Evolutionary conservation across 306 rosid genomes (phyloP).

Genomic region (Medicago lupulina): DNA sequence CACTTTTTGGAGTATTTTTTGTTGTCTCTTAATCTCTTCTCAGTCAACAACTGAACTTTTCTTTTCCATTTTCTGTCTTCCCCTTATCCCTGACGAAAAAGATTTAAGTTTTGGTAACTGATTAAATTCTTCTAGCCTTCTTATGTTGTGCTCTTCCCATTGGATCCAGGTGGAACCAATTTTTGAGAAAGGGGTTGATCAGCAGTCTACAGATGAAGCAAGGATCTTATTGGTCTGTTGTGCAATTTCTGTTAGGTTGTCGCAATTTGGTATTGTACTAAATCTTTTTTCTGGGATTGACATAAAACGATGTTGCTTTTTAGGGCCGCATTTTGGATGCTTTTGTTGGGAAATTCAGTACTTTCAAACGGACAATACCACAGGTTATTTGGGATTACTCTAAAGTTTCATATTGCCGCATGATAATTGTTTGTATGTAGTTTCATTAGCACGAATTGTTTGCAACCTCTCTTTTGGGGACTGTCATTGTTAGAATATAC

Average conservation of each 20-base stretch:
- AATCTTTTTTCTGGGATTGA: conserved; percentile 39
- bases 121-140: conserved; percentile 38
- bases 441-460: conserved; percentile 12
- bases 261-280: conserved; percentile 30
- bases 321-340: conserved; percentile 98
- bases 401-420: conserved; percentile 25
- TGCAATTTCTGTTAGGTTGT: conserved; percentile 39
- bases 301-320: conserved; percentile 37
- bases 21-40: conserved; percentile 19
- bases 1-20: neutral
- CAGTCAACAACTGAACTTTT: neutral
- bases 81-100: conserved; percentile 18
- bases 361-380: conserved; percentile 94
- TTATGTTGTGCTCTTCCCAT: conserved; percentile 35
- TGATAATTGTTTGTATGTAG: conserved; percentile 7
- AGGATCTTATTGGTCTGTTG: conserved; percentile 84
- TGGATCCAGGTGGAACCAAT: conserved; percentile 94
- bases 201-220: conserved; percentile 94
- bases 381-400: conserved; percentile 63
- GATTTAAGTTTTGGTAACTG: conserved; percentile 29
- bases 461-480: conserved; percentile 27
- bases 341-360: conserved; percentile 96
- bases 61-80: neutral
- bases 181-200: conserved; percentile 97
- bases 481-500: neutral